These are phyloP conservation scores for Colletotrichum sp. DNA, from an alignment of 2,329 filamentous ascomycete genomes.

Conservation along the genomic window DNA sequence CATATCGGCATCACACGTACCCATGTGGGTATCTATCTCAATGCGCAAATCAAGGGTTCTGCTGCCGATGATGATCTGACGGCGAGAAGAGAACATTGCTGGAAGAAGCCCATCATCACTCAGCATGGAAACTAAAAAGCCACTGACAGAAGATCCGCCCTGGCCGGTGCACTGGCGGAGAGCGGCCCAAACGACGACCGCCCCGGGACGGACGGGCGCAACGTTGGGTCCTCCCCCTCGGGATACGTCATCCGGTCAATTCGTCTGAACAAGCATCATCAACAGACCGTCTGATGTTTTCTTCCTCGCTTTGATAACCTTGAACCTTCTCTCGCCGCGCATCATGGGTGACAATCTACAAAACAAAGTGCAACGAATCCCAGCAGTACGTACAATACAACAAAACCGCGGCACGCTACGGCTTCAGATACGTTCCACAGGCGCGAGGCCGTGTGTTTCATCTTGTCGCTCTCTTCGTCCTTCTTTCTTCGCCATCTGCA, in stretches of 20 bases:
- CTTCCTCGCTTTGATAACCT: background rate
- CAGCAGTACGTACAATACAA: background rate
- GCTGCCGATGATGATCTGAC: background rate
- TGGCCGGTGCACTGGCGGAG: background rate
- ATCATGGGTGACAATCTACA: background rate
- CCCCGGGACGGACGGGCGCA: background rate
- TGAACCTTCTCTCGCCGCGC: background rate
- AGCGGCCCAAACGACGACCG: background rate
- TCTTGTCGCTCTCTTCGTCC: background rate
- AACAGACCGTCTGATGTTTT: background rate
- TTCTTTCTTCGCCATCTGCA: background rate
- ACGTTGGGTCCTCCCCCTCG: background rate
- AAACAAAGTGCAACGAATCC: background rate
- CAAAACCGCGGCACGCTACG: background rate
- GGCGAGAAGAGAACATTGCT: background rate
- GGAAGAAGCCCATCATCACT: background rate
- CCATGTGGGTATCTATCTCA: background rate
- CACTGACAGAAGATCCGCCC: background rate
- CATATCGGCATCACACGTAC: background rate
- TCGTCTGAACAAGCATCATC: background rate
- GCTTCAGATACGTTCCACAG: constrained; percentile 9
- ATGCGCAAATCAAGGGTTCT: background rate
- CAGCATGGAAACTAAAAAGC: background rate
- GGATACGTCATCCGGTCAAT: constrained; percentile 2
- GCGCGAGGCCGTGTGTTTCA: constrained; percentile 14